Percentiles rank a stretch among this genome's conserved stretches.
Conservation (phyloP, 148 eudicot species). For the Vaccinium darrowii region DNA sequence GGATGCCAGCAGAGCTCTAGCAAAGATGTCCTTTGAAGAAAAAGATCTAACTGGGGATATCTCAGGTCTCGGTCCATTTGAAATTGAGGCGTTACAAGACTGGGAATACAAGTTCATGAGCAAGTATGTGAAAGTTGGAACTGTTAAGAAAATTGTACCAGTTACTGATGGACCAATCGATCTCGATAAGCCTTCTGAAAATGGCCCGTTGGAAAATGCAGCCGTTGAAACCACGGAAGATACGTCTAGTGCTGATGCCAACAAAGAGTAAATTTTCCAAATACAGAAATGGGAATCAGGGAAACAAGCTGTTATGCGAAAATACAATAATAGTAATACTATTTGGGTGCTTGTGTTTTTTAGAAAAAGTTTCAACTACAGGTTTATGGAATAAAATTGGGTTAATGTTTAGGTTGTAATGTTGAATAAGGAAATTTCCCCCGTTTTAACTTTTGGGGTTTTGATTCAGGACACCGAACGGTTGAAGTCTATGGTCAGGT, state of each 20-base stretch:
- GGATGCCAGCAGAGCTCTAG: conserved; percentile 96
- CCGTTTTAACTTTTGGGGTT: too few relatives aligned
- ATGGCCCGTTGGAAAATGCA: conserved; percentile 23
- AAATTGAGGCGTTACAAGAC: conserved; percentile 89
- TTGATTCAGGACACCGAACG: too few relatives aligned
- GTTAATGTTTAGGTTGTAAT: too few relatives aligned
- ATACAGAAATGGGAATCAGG: background rate
- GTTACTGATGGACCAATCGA: conserved; percentile 41
- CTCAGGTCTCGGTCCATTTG: conserved; percentile 82
- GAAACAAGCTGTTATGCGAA: background rate
- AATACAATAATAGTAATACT: background rate
- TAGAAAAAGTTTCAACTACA: too few relatives aligned
- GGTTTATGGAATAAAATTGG: too few relatives aligned
- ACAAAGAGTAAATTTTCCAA: conserved; percentile 31
- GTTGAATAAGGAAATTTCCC: too few relatives aligned
- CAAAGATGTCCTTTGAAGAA: conserved; percentile 97
- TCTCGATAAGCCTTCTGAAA: conserved; percentile 36
- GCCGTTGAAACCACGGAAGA: conserved; percentile 25
- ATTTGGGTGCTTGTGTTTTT: background rate
- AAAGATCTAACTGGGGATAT: conserved; percentile 79
- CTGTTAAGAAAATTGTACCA: conserved; percentile 50
- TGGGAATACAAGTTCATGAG: conserved; percentile 99
- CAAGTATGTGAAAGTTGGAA: conserved; percentile 91
- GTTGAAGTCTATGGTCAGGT: too few relatives aligned
- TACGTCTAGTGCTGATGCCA: conserved; percentile 26